Conservation (phyloP, 163 green algal genomes). For the Coccomyxa subellipsoidea region DNA sequence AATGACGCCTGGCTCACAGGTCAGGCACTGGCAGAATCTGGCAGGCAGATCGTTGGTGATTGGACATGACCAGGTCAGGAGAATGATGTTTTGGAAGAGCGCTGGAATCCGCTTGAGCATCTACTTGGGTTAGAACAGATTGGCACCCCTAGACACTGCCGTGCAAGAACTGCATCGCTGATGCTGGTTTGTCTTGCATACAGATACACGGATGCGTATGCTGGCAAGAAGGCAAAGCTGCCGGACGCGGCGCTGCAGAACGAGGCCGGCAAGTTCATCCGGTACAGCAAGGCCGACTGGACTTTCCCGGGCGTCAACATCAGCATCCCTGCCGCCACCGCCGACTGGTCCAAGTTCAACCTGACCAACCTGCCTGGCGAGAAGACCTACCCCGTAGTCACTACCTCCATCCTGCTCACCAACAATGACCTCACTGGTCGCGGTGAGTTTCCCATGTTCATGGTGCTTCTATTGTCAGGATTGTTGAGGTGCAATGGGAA, state of each 20-base stretch:
- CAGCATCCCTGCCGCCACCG: not conserved
- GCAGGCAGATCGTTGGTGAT: too few relatives aligned
- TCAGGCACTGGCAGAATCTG: too few relatives aligned
- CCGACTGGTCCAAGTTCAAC: slow-evolving; percentile 12
- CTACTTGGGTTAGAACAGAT: too few relatives aligned
- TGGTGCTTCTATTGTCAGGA: not conserved
- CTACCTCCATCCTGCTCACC: not conserved
- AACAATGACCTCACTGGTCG: slow-evolving; percentile 9
- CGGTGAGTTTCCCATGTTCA: not conserved
- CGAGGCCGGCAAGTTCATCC: not conserved
- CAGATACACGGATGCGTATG: slow-evolving; percentile 9
- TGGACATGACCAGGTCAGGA: too few relatives aligned
- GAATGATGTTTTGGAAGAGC: too few relatives aligned
- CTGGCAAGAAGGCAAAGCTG: slow-evolving; percentile 16
- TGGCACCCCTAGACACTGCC: too few relatives aligned
- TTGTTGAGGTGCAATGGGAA: not conserved
- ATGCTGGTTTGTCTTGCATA: not conserved
- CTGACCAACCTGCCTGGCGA: slow-evolving; percentile 4
- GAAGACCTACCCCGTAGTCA: slow-evolving; percentile 5
- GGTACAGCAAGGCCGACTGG: slow-evolving; percentile 16
- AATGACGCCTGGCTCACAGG: too few relatives aligned
- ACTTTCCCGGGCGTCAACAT: slow-evolving; percentile 7
- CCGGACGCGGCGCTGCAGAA: slow-evolving; percentile 3
- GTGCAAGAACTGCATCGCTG: too few relatives aligned
- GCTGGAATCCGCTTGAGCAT: too few relatives aligned